Evolutionary conservation across 352 stramenopile genomes (phyloP).

Genomic region (Hyphochytrium catenoides): DNA sequence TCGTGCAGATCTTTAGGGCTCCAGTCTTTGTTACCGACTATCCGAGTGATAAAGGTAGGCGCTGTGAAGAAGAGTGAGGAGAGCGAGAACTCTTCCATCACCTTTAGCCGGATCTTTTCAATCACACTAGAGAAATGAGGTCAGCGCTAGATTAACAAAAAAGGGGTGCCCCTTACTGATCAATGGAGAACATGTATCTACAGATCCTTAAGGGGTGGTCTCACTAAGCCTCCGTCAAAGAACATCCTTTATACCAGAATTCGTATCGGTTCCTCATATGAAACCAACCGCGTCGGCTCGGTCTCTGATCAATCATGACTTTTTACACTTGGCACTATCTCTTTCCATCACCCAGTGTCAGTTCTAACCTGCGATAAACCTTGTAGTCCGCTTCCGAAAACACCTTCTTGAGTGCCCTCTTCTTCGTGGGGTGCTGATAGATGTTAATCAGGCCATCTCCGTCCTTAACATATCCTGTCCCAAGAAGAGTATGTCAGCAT

Average conservation of each 20-base stretch:
- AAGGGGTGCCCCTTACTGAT: slow-evolving; percentile 1
- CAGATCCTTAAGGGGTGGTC: no score
- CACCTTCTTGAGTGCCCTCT: no score
- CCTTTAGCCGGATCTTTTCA: slow-evolving; percentile 32
- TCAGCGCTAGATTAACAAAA: no score
- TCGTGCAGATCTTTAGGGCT: slow-evolving; percentile 50
- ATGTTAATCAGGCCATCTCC: slow-evolving; percentile 64
- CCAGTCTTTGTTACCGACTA: slow-evolving; percentile 59
- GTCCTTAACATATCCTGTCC: slow-evolving; percentile 43
- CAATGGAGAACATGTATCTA: slow-evolving; percentile 1
- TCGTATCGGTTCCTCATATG: no score
- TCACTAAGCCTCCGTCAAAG: no score
- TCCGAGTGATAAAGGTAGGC: slow-evolving; percentile 71
- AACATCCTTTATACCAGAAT: no score
- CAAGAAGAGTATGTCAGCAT: no score
- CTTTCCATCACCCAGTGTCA: no score
- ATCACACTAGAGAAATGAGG: slow-evolving; percentile 26
- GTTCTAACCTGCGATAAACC: slow-evolving; percentile 31
- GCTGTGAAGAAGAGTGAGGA: slow-evolving; percentile 67
- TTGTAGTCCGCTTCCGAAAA: slow-evolving; percentile 56
- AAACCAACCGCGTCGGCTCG: no score
- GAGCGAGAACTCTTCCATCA: slow-evolving; percentile 53
- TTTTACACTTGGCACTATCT: no score
- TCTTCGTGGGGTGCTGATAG: slow-evolving; percentile 27
- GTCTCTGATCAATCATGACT: no score